Percentiles rank a stretch among this genome's conserved stretches.
Conservation (phyloP, 2,329 filamentous ascomycete genomes). For the Botrytis porri region DNA sequence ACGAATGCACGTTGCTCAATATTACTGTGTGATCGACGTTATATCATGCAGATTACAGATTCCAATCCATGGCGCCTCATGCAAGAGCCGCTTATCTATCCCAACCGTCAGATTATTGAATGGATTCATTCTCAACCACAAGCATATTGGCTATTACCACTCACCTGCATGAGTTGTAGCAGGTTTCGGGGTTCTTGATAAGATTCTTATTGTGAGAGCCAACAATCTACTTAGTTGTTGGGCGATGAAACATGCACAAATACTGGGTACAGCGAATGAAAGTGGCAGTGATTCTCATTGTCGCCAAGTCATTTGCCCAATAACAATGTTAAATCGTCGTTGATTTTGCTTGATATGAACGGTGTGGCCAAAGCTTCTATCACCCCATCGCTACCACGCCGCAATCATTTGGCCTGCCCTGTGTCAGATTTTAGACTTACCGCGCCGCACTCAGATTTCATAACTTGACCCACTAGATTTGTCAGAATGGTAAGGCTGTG, state of each 20-base stretch:
- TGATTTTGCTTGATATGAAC: background rate
- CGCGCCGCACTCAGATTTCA: background rate
- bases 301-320: background rate
- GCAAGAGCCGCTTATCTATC: background rate
- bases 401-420: background rate
- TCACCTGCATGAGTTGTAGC: background rate
- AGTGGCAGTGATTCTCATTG: background rate
- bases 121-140: background rate
- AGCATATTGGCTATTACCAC: background rate
- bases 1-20: background rate
- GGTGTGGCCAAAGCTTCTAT: background rate
- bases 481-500: background rate
- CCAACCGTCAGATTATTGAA: background rate
- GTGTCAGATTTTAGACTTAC: background rate
- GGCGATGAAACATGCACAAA: background rate
- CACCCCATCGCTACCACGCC: background rate
- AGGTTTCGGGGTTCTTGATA: background rate
- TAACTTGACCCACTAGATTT: background rate
- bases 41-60: background rate
- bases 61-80: background rate
- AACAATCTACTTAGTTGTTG: background rate
- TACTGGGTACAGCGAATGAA: background rate
- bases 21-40: background rate
- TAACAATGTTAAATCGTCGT: background rate
- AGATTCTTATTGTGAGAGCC: background rate